These are phyloP conservation scores for Nemania diffusa DNA, from an alignment of 2,329 filamentous ascomycete species.

Conservation along the genomic window DNA sequence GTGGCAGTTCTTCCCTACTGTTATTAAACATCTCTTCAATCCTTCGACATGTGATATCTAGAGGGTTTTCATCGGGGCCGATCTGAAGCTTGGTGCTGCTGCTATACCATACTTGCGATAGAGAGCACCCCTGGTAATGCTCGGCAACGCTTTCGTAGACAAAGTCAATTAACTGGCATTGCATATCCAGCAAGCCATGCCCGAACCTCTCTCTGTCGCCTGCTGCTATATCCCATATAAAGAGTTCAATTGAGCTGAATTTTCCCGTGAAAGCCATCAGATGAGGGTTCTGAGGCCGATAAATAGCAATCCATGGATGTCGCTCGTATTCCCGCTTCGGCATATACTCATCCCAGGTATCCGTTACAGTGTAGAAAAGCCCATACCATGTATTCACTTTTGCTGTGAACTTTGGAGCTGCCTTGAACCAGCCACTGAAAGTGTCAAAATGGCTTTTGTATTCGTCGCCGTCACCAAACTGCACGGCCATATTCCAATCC, in stretches of 20 bases:
- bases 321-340: conserved; percentile 45
- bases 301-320: conserved; percentile 63
- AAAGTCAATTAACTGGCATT: conserved; percentile 56
- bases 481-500: conserved; percentile 54
- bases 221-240: conserved; percentile 64
- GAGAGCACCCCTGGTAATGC: conserved; percentile 49
- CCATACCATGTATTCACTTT: conserved; percentile 54
- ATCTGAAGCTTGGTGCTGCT: conserved; percentile 43
- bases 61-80: conserved; percentile 45
- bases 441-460: conserved; percentile 42
- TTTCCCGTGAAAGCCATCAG: conserved; percentile 20
- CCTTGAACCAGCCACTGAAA: conserved; percentile 53
- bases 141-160: conserved; percentile 47
- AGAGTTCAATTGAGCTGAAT: conserved; percentile 56
- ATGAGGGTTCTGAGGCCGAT: conserved; percentile 57
- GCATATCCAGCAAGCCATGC: conserved; percentile 54
- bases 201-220: conserved; percentile 37
- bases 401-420: conserved; percentile 17
- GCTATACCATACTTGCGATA: conserved; percentile 60
- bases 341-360: conserved; percentile 49
- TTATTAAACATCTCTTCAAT: conserved; percentile 51
- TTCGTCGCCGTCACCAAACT: conserved; percentile 49
- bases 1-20: conserved; percentile 52
- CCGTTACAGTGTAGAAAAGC: conserved; percentile 62
- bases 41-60: conserved; percentile 57